Evolutionary conservation across 495 filamentous ascomycete species (phyloP), one percentile per base, ranked within the genome.

Genomic region (Lichenothelia convexa): DNA sequence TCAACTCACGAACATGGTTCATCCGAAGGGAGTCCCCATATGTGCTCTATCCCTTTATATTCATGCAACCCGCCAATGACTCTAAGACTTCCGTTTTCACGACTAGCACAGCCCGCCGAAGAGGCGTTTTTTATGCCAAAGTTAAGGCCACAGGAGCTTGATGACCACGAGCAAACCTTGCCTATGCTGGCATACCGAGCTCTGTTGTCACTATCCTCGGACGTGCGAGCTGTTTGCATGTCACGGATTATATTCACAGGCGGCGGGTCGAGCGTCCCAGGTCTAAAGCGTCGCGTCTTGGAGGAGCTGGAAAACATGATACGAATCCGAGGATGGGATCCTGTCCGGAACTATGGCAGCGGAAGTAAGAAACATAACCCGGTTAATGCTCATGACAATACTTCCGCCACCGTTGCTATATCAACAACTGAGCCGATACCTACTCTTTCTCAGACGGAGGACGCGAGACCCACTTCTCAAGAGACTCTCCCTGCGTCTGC

Each of bases 211-310:
- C 63, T 92, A 1, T 80, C 85, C 0, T 59, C 85, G 2, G 89
- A 97, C 58, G 71, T 80, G 16, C 74, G 89, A 17, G 73, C 75
- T 0, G 57, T 75, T 6, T 93, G 84, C 54, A 89, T 94, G 80
- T 72, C 84, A 5, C 78, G 87, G 34, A 83, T 97, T 35, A 65
- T 93, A 3, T 74, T 95, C 48, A 77, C 78, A 0, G 89, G 89
- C 23, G 85, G 85, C 4, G 76, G 78, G 32, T 72, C 84, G 24
- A 67, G 70, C 17, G 75, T 95, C 9, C 68, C 80, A 1, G 89
- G 89, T 4, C 58, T 97, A 1, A 85, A 82, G 46, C 58, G 60
- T n/a, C 73, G 89, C 5, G 65, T 93, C 20, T 58, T 94, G 13
- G 62, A 73, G 18, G 87, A 97, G 43, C 63, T 95, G 0, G 62